Conservation (phyloP, 2,329 filamentous ascomycete genomes). For the Fusarium sp. region DNA sequence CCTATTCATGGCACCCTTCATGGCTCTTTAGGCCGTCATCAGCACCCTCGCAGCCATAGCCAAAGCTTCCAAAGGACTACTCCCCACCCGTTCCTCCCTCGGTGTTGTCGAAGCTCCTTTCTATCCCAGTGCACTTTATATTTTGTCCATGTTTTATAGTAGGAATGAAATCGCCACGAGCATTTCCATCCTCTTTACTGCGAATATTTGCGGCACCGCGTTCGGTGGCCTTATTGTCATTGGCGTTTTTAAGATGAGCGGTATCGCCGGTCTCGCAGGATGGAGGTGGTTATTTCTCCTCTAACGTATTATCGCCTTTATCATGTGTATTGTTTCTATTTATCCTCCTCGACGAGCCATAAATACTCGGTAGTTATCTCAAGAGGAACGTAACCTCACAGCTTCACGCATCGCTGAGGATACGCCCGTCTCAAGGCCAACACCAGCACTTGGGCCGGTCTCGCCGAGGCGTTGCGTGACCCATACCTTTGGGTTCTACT, state of each 20-base stretch:
- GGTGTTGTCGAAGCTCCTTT: conserved; percentile 57
- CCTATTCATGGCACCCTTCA: conserved; percentile 55
- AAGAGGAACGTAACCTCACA: conserved; percentile 57
- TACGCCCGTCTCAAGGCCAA: conserved; percentile 56
- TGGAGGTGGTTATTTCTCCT: conserved; percentile 70
- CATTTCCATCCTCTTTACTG: conserved; percentile 59
- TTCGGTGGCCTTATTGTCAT: conserved; percentile 59
- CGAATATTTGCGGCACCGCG: conserved; percentile 50
- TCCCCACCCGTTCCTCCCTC: conserved; percentile 59
- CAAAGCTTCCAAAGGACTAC: conserved; percentile 60
- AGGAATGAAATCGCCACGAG: conserved; percentile 59
- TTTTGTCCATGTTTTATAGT: conserved; percentile 68
- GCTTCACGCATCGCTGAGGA: conserved; percentile 57
- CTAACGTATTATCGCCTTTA: conserved; percentile 62
- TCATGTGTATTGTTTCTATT: conserved; percentile 41
- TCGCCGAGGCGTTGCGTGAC: conserved; percentile 57
- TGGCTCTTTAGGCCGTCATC: conserved; percentile 61
- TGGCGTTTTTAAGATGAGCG: conserved; percentile 51
- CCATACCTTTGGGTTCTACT: conserved; percentile 61
- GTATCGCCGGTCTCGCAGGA: conserved; percentile 40
- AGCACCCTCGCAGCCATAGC: conserved; percentile 60
- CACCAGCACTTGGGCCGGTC: conserved; percentile 57
- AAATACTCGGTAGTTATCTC: conserved; percentile 57
- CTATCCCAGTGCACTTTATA: conserved; percentile 51
- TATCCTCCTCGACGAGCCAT: conserved; percentile 51